phyloP scores from a whole-genome alignment of 345 rosid species.

The Gossypium raimondii region DNA sequence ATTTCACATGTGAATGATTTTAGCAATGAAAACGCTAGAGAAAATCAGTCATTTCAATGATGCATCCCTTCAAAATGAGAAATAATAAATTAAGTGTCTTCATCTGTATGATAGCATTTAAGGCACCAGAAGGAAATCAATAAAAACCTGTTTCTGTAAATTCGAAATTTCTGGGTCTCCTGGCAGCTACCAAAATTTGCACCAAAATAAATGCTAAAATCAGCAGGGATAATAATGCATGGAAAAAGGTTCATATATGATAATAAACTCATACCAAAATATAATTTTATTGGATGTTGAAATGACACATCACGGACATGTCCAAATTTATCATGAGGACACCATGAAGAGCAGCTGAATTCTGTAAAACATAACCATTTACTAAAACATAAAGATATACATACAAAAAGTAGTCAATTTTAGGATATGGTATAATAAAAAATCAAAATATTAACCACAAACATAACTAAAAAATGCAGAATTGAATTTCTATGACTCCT shows the following conservation, averaged over 20 bases:
- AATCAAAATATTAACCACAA: neutral
- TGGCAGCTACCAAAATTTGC: slow-evolving; percentile 88
- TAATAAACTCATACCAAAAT: slow-evolving; percentile 55
- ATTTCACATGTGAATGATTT: neutral
- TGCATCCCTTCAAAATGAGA: neutral
- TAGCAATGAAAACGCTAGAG: neutral
- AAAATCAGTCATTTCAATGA: neutral
- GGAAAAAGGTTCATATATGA: neutral
- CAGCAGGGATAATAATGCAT: too few relatives aligned
- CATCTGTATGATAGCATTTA: neutral
- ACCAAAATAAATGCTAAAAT: slow-evolving; percentile 35
- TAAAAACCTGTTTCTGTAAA: slow-evolving; percentile 66
- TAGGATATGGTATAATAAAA: neutral
- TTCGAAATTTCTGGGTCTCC: slow-evolving; percentile 74
- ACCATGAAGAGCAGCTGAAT: slow-evolving; percentile 76
- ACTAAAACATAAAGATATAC: slow-evolving; percentile 9
- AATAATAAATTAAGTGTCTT: neutral
- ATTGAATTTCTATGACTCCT: slow-evolving; percentile 4
- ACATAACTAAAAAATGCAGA: neutral
- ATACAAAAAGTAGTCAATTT: slow-evolving; percentile 8
- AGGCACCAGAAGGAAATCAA: slow-evolving; percentile 2
- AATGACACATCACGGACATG: slow-evolving; percentile 71
- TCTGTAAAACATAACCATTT: slow-evolving; percentile 41
- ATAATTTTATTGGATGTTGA: slow-evolving; percentile 90
- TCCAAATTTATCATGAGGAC: slow-evolving; percentile 61